These are phyloP conservation scores for Russula virescens DNA, from an alignment of 768 basidiomycete species.

Conservation along the genomic window DNA sequence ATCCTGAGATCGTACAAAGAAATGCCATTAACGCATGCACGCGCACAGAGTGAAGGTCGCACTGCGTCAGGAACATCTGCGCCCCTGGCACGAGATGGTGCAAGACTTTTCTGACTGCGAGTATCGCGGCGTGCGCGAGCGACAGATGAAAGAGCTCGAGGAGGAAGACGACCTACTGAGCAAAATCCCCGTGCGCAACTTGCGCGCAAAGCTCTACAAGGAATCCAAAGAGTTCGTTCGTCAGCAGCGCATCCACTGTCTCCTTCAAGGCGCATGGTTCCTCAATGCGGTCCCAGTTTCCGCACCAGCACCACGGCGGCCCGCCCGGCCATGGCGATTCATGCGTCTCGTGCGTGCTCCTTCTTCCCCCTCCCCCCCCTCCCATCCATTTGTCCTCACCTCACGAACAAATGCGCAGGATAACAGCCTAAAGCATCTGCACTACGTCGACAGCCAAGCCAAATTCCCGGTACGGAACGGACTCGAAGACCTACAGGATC, in stretches of 20 bases:
- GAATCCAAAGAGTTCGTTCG: slow-evolving; percentile 89
- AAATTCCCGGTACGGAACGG: slow-evolving; percentile 78
- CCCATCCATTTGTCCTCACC: not conserved
- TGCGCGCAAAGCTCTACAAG: slow-evolving; percentile 79
- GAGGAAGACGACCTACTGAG: slow-evolving; percentile 81
- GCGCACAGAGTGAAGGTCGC: slow-evolving; percentile 64
- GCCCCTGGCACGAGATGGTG: slow-evolving; percentile 81
- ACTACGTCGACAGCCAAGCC: slow-evolving; percentile 75
- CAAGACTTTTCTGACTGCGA: slow-evolving; percentile 74
- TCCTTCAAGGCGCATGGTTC: slow-evolving; percentile 91
- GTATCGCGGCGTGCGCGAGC: slow-evolving; percentile 78
- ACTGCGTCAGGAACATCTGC: slow-evolving; percentile 63
- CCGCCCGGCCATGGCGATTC: slow-evolving; percentile 74
- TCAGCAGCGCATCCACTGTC: slow-evolving; percentile 81
- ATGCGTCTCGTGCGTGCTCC: slow-evolving; percentile 61
- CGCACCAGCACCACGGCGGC: slow-evolving; percentile 43
- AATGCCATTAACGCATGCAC: not conserved
- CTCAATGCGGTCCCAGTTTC: slow-evolving; percentile 60
- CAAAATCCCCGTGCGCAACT: slow-evolving; percentile 78
- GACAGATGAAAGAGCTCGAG: slow-evolving; percentile 88
- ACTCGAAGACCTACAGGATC: slow-evolving; percentile 81
- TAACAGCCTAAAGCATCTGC: slow-evolving; percentile 69
- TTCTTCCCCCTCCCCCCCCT: not conserved
- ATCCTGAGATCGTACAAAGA: not conserved
- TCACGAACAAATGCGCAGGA: slow-evolving; percentile 45